These are phyloP conservation scores for Didymella glomerata DNA, from an alignment of 2,329 filamentous ascomycete genomes.

Conservation along the genomic window DNA sequence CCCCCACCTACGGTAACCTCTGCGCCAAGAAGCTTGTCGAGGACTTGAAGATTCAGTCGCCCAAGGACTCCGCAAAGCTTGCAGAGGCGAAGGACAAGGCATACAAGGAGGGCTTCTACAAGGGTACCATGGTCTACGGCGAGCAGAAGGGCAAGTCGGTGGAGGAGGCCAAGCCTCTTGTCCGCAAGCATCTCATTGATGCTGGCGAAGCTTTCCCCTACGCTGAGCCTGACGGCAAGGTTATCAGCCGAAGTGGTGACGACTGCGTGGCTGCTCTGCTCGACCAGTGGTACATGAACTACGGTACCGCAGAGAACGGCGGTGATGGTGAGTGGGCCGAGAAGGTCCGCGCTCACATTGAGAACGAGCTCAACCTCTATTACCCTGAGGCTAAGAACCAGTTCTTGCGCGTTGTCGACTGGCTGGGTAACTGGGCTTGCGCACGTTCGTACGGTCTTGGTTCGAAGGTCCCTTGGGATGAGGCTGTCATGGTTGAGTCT, in stretches of 20 bases:
- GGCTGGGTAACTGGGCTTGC: slow-evolving; percentile 89
- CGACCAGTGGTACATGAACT: slow-evolving; percentile 98
- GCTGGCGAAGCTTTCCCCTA: slow-evolving; percentile 86
- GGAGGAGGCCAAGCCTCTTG: slow-evolving; percentile 84
- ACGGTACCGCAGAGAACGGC: slow-evolving; percentile 72
- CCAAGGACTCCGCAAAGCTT: slow-evolving; percentile 90
- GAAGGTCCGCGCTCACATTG: slow-evolving; percentile 59
- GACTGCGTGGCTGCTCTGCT: slow-evolving; percentile 92
- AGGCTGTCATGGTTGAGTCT: slow-evolving; percentile 88
- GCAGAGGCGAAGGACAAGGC: slow-evolving; percentile 94
- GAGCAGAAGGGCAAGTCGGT: slow-evolving; percentile 89
- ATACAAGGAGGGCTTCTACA: slow-evolving; percentile 98
- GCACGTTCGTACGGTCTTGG: slow-evolving; percentile 90
- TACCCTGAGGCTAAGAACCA: slow-evolving; percentile 64
- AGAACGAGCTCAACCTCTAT: slow-evolving; percentile 78
- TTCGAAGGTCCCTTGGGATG: slow-evolving; percentile 94
- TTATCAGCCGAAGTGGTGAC: slow-evolving; percentile 87
- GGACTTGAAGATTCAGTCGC: slow-evolving; percentile 94
- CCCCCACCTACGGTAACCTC: slow-evolving; percentile 85
- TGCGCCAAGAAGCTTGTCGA: slow-evolving; percentile 85
- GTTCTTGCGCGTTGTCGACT: slow-evolving; percentile 86
- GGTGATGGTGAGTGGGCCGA: slow-evolving; percentile 81
- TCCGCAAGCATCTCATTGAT: slow-evolving; percentile 79
- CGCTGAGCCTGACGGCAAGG: slow-evolving; percentile 87
- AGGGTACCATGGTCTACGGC: slow-evolving; percentile 86